phyloP scores from a whole-genome alignment of 768 basidiomycete genomes.

The Fomitopsis serialis region DNA sequence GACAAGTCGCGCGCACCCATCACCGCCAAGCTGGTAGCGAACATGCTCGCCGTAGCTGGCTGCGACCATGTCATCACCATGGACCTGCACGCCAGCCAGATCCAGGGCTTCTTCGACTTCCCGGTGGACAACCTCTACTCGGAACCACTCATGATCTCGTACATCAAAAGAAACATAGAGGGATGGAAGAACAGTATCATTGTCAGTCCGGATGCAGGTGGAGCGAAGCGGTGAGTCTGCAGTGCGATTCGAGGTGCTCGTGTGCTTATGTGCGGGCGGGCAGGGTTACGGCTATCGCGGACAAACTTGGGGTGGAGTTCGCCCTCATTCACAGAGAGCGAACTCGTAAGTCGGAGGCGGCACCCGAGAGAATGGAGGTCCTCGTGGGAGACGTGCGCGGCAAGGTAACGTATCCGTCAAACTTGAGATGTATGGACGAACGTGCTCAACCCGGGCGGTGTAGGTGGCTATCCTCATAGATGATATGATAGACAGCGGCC shows the following conservation, averaged over 20 bases:
- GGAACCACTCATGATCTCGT: conserved; percentile 91
- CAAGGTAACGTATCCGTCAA: conserved; percentile 45
- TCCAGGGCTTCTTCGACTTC: conserved; percentile 98
- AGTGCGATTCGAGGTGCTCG: background rate
- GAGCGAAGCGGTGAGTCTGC: conserved; percentile 85
- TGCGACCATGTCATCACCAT: conserved; percentile 99
- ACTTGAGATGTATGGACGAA: background rate
- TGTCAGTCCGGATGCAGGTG: conserved; percentile 96
- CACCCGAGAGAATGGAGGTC: conserved; percentile 84
- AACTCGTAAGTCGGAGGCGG: conserved; percentile 56
- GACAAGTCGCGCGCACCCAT: conserved; percentile 95
- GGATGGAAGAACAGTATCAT: conserved; percentile 88
- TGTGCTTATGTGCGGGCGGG: background rate
- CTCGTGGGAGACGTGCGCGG: conserved; percentile 91
- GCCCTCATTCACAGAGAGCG: conserved; percentile 93
- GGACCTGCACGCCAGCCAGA: conserved; percentile 96
- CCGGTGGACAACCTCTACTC: conserved; percentile 97
- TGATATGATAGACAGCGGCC: conserved; percentile 97
- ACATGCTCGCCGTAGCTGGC: conserved; percentile 95
- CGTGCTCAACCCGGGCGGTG: conserved; percentile 1
- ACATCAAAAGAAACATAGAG: conserved; percentile 82
- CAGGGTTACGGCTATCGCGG: conserved; percentile 91
- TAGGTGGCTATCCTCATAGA: conserved; percentile 93
- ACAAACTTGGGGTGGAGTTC: conserved; percentile 92
- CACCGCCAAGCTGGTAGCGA: conserved; percentile 96